These are phyloP conservation scores for Hippophae rhamnoides DNA, from an alignment of 306 rosid genomes.

Conservation along the genomic window DNA sequence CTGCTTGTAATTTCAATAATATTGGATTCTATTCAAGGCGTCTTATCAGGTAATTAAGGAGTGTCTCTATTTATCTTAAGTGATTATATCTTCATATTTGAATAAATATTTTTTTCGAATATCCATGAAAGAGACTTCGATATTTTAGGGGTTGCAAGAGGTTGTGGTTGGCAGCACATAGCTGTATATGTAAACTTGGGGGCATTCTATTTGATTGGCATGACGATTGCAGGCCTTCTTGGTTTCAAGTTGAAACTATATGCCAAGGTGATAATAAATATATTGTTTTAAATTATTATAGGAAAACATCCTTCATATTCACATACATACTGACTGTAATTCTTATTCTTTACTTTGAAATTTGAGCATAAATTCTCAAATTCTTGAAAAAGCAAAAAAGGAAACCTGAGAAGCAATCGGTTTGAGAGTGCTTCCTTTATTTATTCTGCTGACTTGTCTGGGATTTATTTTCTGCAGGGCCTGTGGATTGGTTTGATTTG, in stretches of 20 bases:
- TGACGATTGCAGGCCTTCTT: constrained; percentile 49
- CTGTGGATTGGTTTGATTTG: constrained; percentile 75
- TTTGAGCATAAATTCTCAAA: background rate
- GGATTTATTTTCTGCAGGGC: constrained; percentile 36
- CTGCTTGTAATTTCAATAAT: constrained; percentile 55
- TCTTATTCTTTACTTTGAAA: background rate
- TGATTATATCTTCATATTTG: background rate
- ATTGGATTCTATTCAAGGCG: constrained; percentile 63
- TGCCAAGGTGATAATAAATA: constrained; percentile 35
- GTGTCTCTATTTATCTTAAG: background rate
- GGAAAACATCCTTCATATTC: too few relatives aligned
- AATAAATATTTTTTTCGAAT: background rate
- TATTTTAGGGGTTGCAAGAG: constrained; percentile 70
- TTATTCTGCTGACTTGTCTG: background rate
- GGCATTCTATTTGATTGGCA: constrained; percentile 56
- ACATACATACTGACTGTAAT: too few relatives aligned
- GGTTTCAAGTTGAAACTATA: constrained; percentile 48
- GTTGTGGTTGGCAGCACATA: constrained; percentile 74
- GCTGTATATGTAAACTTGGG: constrained; percentile 54
- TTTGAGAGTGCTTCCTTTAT: background rate
- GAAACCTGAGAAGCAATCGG: too few relatives aligned
- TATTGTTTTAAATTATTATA: too few relatives aligned
- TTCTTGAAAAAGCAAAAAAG: background rate
- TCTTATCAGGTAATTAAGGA: constrained; percentile 53
- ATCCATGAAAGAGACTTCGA: constrained; percentile 4